A percentile compares a stretch with the other conserved stretches of the same genome.
Evolutionary conservation across 176 grass and related monocot species (phyloP).

Genomic region (Triticum timopheevii): DNA sequence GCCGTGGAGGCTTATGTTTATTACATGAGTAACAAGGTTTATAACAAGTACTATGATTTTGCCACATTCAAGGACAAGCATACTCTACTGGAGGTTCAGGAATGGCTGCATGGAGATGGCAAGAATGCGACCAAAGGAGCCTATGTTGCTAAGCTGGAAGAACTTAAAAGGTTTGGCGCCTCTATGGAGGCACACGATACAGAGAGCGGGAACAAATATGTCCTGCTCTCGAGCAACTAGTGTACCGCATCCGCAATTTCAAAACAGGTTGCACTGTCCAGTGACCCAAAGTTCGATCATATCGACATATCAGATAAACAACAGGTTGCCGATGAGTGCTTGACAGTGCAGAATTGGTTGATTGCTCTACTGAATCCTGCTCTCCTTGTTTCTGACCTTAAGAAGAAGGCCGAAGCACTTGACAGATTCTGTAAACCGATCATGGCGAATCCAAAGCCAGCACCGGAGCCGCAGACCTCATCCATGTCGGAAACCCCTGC

Average conservation of each 20-base stretch:
- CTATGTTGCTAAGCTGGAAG: too few species aligned
- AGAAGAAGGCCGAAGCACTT: constrained; percentile 66
- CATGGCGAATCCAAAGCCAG: not conserved
- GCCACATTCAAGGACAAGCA: too few species aligned
- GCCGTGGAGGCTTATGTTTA: constrained; percentile 92
- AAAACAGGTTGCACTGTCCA: constrained; percentile 67
- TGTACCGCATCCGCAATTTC: constrained; percentile 63
- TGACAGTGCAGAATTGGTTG: constrained; percentile 51
- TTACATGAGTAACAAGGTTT: constrained; percentile 91
- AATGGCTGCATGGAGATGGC: too few species aligned
- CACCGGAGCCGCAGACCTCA: too few species aligned
- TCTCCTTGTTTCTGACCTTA: constrained; percentile 53
- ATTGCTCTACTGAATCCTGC: constrained; percentile 37
- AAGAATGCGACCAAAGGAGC: too few species aligned
- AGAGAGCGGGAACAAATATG: constrained; percentile 61
- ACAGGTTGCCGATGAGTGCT: constrained; percentile 71
- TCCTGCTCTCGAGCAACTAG: constrained; percentile 41
- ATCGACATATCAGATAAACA: constrained; percentile 83
- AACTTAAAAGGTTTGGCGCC: too few species aligned
- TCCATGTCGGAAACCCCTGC: too few species aligned
- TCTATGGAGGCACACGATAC: constrained; percentile 13
- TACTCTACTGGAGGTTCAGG: too few species aligned
- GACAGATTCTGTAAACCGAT: constrained; percentile 81
- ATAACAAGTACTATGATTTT: too few species aligned
- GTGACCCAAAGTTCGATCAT: constrained; percentile 70